A percentile compares a stretch with the other conserved stretches of the same genome.
phyloP scores from a whole-genome alignment of 306 rosid genomes.

The Abrus precatorius region DNA sequence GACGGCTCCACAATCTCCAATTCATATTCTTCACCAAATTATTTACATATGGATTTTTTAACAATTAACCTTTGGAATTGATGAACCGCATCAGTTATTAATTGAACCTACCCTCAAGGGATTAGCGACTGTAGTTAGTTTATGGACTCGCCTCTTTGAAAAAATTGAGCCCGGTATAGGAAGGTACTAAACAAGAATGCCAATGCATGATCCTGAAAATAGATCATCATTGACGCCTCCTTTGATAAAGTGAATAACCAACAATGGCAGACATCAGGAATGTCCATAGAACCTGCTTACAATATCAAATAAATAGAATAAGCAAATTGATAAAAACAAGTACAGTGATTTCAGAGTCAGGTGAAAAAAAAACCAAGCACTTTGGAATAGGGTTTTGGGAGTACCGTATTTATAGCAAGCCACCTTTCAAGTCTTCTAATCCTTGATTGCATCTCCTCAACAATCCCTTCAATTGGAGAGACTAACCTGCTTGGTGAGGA shows the following conservation, averaged over 20 bases:
- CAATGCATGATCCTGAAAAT: constrained; percentile 36
- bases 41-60: constrained; percentile 21
- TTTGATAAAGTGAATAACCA: constrained; percentile 94
- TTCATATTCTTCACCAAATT: constrained; percentile 26
- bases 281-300: constrained; percentile 90
- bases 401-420: constrained; percentile 95
- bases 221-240: constrained; percentile 70
- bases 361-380: neutral
- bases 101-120: constrained; percentile 38
- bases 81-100: constrained; percentile 22
- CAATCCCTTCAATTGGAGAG: constrained; percentile 73
- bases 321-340: constrained; percentile 31
- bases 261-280: constrained; percentile 94
- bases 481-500: constrained; percentile 77
- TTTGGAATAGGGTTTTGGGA: constrained; percentile 12
- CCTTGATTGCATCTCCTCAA: constrained; percentile 96
- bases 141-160: constrained; percentile 41
- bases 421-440: constrained; percentile 93
- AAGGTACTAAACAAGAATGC: constrained; percentile 34
- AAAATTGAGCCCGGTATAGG: constrained; percentile 37
- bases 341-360: constrained; percentile 6
- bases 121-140: constrained; percentile 50
- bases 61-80: constrained; percentile 23
- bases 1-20: neutral
- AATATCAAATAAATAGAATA: constrained; percentile 30